Percentiles rank a stretch among this genome's conserved stretches.
These are phyloP conservation scores for Logfia minima DNA, from an alignment of 129 eudicot genomes.

Conservation along the genomic window DNA sequence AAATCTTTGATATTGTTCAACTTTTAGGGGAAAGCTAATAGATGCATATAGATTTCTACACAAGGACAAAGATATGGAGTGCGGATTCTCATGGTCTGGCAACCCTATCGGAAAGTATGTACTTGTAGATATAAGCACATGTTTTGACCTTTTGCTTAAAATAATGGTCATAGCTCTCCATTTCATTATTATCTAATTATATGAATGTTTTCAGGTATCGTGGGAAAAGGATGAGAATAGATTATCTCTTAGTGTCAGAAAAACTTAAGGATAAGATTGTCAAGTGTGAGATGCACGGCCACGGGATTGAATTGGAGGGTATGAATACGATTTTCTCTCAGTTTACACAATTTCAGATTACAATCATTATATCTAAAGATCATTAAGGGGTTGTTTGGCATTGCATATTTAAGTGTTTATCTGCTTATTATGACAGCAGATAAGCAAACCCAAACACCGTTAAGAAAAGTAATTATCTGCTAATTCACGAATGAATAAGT, in stretches of 20 bases:
- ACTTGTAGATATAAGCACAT: conserved; percentile 7
- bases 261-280: conserved; percentile 62
- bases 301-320: conserved; percentile 87
- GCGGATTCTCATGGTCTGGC: conserved; percentile 98
- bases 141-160: neutral
- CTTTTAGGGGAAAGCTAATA: conserved; percentile 72
- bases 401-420: neutral
- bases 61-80: conserved; percentile 77
- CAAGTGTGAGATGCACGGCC: conserved; percentile 83
- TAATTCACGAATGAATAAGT: no score
- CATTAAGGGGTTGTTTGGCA: neutral
- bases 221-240: conserved; percentile 97
- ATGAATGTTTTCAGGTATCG: conserved; percentile 61
- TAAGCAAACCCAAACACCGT: neutral
- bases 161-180: neutral
- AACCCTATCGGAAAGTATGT: conserved; percentile 88
- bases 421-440: neutral
- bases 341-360: neutral
- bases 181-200: neutral
- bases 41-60: conserved; percentile 83
- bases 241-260: conserved; percentile 72
- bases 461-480: neutral
- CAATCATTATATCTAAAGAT: neutral
- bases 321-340: conserved; percentile 35
- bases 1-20: neutral